Conservation (phyloP, 345 rosid species). For the Trapa incisa region DNA sequence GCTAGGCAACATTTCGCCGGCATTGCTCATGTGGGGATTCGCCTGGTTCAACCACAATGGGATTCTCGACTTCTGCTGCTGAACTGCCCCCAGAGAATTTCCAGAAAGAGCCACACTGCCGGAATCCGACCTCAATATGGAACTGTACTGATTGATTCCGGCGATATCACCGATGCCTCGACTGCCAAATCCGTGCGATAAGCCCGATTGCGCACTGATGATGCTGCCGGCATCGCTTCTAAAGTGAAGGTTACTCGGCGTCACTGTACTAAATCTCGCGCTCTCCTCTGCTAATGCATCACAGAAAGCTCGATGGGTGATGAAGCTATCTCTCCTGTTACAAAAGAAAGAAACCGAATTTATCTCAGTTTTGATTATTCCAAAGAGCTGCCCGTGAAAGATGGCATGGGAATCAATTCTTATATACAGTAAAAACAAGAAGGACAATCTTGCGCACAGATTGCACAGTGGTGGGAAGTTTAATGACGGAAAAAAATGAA, state of each 20-base stretch:
- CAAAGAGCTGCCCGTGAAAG: no score
- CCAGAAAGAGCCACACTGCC: background rate
- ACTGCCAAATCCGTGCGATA: constrained; percentile 3
- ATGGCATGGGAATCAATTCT: no score
- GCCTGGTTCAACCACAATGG: constrained; percentile 4
- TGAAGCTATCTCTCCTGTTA: constrained; percentile 43
- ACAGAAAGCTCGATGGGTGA: constrained; percentile 47
- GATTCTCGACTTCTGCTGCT: constrained; percentile 1
- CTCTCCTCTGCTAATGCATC: constrained; percentile 53
- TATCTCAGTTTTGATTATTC: no score
- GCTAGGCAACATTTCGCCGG: background rate
- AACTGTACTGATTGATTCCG: background rate
- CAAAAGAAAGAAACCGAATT: background rate
- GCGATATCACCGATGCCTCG: constrained; percentile 2
- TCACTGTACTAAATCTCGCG: constrained; percentile 35
- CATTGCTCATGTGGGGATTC: background rate
- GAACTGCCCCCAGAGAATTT: background rate
- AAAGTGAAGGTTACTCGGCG: constrained; percentile 22
- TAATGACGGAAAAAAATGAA: no score
- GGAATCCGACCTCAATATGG: background rate
- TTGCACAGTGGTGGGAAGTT: background rate
- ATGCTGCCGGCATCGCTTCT: constrained; percentile 12
- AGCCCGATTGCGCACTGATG: constrained; percentile 8
- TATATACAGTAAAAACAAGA: background rate
- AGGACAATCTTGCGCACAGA: background rate